Conservation (phyloP, 805 yeast genomes). For the Kazachstania martiniae region DNA sequence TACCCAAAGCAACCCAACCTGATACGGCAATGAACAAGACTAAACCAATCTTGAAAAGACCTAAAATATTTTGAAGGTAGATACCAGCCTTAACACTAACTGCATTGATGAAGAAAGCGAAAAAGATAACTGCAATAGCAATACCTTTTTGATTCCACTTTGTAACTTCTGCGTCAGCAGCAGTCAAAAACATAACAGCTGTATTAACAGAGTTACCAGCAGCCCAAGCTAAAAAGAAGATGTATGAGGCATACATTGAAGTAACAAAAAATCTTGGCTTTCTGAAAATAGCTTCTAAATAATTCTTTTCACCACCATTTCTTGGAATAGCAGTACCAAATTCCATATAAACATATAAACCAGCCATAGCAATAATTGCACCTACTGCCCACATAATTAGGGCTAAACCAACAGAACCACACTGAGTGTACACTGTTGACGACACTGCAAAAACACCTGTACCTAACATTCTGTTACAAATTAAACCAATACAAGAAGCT, state of each 20-base stretch:
- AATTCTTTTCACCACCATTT: constrained; percentile 82
- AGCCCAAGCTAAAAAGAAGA: constrained; percentile 75
- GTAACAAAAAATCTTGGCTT: constrained; percentile 62
- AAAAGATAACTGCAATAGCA: constrained; percentile 64
- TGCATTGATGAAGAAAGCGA: constrained; percentile 56
- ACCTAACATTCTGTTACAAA: constrained; percentile 62
- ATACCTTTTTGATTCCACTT: constrained; percentile 72
- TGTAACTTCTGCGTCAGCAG: constrained; percentile 56
- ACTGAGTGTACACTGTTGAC: constrained; percentile 37
- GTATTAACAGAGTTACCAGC: constrained; percentile 74
- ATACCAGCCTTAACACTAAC: constrained; percentile 58
- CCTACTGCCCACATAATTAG: constrained; percentile 70
- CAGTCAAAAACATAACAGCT: constrained; percentile 66
- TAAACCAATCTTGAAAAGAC: constrained; percentile 61
- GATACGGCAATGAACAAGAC: constrained; percentile 59
- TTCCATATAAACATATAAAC: constrained; percentile 65
- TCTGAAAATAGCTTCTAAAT: constrained; percentile 58
- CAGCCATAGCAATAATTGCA: constrained; percentile 52
- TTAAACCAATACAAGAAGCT: constrained; percentile 51
- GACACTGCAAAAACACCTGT: constrained; percentile 72
- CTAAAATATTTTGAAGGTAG: constrained; percentile 52
- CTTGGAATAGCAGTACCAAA: constrained; percentile 72
- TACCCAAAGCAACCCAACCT: constrained; percentile 78
- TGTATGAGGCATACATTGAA: constrained; percentile 56
- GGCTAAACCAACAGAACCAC: constrained; percentile 67